These are phyloP conservation scores for Cladophialophora psammophila DNA, from an alignment of 2,329 filamentous ascomycete species.

Conservation along the genomic window DNA sequence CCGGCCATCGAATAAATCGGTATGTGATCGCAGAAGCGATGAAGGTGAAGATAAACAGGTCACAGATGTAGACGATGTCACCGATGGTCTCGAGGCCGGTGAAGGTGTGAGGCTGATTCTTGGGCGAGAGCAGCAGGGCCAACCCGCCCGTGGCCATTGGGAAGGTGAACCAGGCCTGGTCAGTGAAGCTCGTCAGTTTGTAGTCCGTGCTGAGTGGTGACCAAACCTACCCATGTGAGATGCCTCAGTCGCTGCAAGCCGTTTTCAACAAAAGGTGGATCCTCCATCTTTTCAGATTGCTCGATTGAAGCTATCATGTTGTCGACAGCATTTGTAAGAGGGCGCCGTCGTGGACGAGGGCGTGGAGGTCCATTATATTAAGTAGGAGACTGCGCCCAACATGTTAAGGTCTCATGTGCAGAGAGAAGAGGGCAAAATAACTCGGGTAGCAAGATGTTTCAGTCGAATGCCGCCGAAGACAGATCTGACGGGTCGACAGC, in stretches of 20 bases:
- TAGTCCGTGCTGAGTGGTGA: neutral
- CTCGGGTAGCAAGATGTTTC: constrained; percentile 8
- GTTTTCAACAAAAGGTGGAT: constrained; percentile 14
- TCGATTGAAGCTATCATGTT: neutral
- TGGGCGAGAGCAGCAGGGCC: constrained; percentile 67
- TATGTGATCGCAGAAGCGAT: constrained; percentile 62
- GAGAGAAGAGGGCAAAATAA: neutral
- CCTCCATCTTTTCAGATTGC: neutral
- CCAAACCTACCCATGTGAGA: constrained; percentile 24
- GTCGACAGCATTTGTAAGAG: neutral
- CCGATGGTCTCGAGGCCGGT: constrained; percentile 69
- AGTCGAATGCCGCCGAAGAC: neutral
- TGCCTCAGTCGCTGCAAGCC: constrained; percentile 24
- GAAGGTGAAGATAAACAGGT: constrained; percentile 68
- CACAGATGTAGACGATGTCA: constrained; percentile 70
- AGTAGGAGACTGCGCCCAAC: constrained; percentile 2
- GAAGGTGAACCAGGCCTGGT: constrained; percentile 68
- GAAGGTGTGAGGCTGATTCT: constrained; percentile 68
- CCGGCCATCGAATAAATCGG: constrained; percentile 68
- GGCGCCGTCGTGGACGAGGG: neutral
- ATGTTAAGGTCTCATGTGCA: constrained; percentile 7
- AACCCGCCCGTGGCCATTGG: constrained; percentile 79
- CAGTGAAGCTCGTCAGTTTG: no score
- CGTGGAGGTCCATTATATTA: neutral
- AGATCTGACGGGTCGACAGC: neutral